Base-by-base conservation (phyloP, 2,329 filamentous ascomycete genomes). In the Diaporthe sp. region DNA sequence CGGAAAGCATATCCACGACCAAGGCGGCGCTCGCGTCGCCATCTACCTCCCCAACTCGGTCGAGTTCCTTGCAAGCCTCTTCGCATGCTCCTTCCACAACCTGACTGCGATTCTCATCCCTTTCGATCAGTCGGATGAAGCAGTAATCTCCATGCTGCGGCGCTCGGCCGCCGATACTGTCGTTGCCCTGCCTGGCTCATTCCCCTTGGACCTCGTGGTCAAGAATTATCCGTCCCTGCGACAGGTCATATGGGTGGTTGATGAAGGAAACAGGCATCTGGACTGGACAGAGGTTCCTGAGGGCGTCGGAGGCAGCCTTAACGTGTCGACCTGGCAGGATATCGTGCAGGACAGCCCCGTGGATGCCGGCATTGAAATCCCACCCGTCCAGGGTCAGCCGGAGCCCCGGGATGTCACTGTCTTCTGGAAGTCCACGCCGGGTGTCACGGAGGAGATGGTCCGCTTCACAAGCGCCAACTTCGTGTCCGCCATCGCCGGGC, bases 11-110 rank as follows among this genome's bases (percentile, higher is more conserved):
- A 89, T 94, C 78, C 87, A 94, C 73, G 90, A 94, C 78, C 90
- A 93, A 76, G 91, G 92, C 72, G 91, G 91, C 50, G 93, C 92
- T 81, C 93, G 92, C 66, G 94, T 98, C 42, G 97, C 95, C 76
- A 90, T 98, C 77, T 98, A 97, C 82, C 88, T 98, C 73, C 95
- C 96, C 56, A 98, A 99, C 87, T 98, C 95, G 61, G 88, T 97
- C 79, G 97, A 99, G 84, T 91, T 97, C 75, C 86, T 99, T 66
- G 89, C 91, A 44, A 89, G 93, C 10, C 86, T 98, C 27, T 97
- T 99, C 80, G 95, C 96, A 73, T 96, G 94, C 82, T 92, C 94
- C 77, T 98, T 98, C 85, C 96, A 97, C 83, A 94, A 93, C 80
- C 88, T 97, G 79, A 95, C 93, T 15, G 92, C 93, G n/a, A 90